Percentiles rank a stretch among this genome's conserved stretches.
Evolutionary conservation across 116 monocot genomes (phyloP).

Genomic region (Papilionanthe hybrid): DNA sequence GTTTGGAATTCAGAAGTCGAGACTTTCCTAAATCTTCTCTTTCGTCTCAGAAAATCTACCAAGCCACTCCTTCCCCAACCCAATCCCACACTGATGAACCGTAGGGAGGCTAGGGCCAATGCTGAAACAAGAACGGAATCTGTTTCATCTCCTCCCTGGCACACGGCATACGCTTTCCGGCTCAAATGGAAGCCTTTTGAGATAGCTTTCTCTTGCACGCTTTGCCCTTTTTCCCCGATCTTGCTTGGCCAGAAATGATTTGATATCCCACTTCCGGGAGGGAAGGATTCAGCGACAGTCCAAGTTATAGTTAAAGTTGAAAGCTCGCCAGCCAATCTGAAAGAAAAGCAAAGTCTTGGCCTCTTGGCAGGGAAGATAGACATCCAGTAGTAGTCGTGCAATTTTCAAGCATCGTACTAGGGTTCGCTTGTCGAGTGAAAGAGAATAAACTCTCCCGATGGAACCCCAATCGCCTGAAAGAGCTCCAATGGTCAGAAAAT

Average conservation of each 20-base stretch:
- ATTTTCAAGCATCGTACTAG: constrained; percentile 7
- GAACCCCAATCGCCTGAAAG: background rate
- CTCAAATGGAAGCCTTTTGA: no score
- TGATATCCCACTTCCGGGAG: constrained; percentile 3
- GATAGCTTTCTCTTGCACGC: no score
- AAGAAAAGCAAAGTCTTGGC: background rate
- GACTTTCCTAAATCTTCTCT: no score
- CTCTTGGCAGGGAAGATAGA: constrained; percentile 6
- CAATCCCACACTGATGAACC: no score
- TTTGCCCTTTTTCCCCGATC: no score
- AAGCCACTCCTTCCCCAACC: no score
- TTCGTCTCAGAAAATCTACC: no score
- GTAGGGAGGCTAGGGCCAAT: no score
- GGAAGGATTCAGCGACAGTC: constrained; percentile 1
- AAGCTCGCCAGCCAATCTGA: constrained; percentile 5
- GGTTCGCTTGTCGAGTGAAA: constrained; percentile 7
- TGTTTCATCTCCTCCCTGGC: no score
- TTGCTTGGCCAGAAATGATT: background rate
- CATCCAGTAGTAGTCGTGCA: constrained; percentile 8
- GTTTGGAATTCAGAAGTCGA: no score
- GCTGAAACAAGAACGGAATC: no score
- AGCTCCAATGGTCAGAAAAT: background rate
- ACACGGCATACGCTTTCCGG: no score
- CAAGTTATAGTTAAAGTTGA: background rate
- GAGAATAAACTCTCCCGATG: background rate